phyloP scores from a whole-genome alignment of 2,329 filamentous ascomycete genomes.

The Mariannaea sp. region DNA sequence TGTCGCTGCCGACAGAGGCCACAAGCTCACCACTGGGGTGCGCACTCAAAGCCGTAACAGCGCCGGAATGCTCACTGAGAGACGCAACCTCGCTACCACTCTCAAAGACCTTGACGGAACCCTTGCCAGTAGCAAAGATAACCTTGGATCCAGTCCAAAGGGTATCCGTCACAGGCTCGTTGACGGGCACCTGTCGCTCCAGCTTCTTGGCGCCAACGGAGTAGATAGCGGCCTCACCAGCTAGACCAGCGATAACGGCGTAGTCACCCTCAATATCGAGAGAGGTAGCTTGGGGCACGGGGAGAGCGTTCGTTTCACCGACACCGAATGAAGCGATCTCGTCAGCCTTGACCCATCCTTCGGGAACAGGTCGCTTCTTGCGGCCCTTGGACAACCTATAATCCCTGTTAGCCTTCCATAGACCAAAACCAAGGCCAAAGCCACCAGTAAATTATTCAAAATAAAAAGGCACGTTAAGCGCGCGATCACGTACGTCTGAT shows the following conservation, averaged over 20 bases:
- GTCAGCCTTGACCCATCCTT: slow-evolving; percentile 81
- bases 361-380: slow-evolving; percentile 85
- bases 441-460: too few relatives aligned
- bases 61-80: slow-evolving; percentile 81
- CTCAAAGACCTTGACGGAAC: slow-evolving; percentile 80
- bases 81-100: slow-evolving; percentile 69
- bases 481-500: slow-evolving; percentile 68
- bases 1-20: slow-evolving; percentile 87
- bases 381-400: slow-evolving; percentile 83
- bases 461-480: too few relatives aligned
- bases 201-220: slow-evolving; percentile 71
- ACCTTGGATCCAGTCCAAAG: slow-evolving; percentile 71
- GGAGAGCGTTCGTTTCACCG: slow-evolving; percentile 51
- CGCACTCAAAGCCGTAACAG: slow-evolving; percentile 75
- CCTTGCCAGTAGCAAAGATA: slow-evolving; percentile 74
- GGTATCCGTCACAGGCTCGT: slow-evolving; percentile 69
- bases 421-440: neutral
- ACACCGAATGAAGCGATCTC: slow-evolving; percentile 61
- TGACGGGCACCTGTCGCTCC: slow-evolving; percentile 68
- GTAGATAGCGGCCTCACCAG: slow-evolving; percentile 76
- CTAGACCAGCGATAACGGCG: slow-evolving; percentile 74
- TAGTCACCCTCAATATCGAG: slow-evolving; percentile 62
- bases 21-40: slow-evolving; percentile 85
- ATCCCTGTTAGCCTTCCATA: slow-evolving; percentile 18
- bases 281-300: slow-evolving; percentile 55